These are phyloP conservation scores for Williopsis jadinii DNA, from an alignment of 1,139 yeast genomes.

Conservation along the genomic window DNA sequence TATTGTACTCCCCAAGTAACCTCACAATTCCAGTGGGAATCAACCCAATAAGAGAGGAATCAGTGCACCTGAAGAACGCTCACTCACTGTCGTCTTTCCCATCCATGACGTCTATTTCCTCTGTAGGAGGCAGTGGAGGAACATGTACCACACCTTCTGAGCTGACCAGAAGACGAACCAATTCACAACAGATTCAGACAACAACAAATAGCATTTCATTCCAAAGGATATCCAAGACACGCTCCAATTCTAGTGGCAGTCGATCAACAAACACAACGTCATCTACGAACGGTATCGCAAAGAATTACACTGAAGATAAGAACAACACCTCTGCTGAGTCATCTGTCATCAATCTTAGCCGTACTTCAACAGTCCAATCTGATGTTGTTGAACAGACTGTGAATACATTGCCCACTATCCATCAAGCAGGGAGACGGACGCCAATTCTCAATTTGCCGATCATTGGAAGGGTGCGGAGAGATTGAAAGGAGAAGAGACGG, in stretches of 20 bases:
- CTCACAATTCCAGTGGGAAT: conserved; percentile 4
- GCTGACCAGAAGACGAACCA: conserved; percentile 12
- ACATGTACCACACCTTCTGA: conserved; percentile 3
- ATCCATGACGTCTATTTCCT: conserved; percentile 17
- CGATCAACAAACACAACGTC: not conserved
- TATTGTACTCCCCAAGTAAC: conserved; percentile 17
- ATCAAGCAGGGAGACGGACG: not conserved
- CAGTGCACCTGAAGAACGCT: not conserved
- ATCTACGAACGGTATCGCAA: too few relatives aligned
- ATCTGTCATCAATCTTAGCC: not conserved
- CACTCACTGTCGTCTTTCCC: conserved; percentile 18
- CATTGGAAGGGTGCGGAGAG: conserved; percentile 8
- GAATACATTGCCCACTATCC: too few relatives aligned
- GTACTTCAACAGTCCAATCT: not conserved
- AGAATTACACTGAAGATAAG: too few relatives aligned
- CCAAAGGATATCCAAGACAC: conserved; percentile 8
- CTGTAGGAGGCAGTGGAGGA: not conserved
- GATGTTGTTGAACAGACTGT: too few relatives aligned
- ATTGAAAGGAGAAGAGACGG: conserved; percentile 1
- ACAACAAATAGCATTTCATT: conserved; percentile 10
- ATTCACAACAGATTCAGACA: conserved; percentile 7
- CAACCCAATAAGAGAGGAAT: conserved; percentile 13
- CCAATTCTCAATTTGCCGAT: conserved; percentile 1
- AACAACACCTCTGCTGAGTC: too few relatives aligned
- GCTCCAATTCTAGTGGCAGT: conserved; percentile 16